Conservation (phyloP, 2,329 filamentous ascomycete species). For the Chaetomium strumarium region DNA sequence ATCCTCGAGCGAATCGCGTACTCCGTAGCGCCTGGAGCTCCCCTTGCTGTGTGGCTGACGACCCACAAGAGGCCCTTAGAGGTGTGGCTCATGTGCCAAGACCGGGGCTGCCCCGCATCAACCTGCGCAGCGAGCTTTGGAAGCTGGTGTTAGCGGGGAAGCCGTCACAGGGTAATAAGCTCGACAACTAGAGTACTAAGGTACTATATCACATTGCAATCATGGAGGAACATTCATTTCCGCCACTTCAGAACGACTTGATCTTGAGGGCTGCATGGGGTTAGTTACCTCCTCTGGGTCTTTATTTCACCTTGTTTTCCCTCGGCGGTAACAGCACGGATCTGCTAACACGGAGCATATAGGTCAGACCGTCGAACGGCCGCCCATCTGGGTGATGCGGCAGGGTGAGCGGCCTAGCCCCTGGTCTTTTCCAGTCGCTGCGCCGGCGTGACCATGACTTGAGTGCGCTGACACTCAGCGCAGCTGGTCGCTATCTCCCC, state of each 20-base stretch:
- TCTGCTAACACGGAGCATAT: conserved; percentile 21
- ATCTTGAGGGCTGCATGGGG: conserved; percentile 85
- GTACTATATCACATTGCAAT: conserved; percentile 31
- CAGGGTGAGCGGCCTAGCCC: conserved; percentile 57
- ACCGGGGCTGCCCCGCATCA: conserved; percentile 6
- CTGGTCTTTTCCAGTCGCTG: neutral
- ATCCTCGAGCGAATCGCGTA: conserved; percentile 1
- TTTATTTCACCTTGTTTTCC: neutral
- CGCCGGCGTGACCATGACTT: conserved; percentile 4
- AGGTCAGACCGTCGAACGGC: conserved; percentile 87
- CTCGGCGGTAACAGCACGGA: neutral
- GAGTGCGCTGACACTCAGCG: conserved; percentile 14
- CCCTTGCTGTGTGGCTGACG: conserved; percentile 10
- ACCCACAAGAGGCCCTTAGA: conserved; percentile 1
- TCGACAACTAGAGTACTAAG: neutral
- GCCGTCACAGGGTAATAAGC: neutral
- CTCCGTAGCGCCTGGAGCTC: neutral
- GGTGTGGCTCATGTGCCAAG: conserved; percentile 4
- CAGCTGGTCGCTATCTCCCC: conserved; percentile 92
- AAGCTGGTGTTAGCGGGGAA: conserved; percentile 3
- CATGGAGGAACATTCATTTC: conserved; percentile 63
- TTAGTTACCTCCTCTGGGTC: conserved; percentile 36
- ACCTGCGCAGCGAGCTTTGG: neutral
- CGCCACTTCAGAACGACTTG: conserved; percentile 86
- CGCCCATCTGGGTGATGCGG: conserved; percentile 98